Conservation (phyloP, 371 early-diverging fungal genomes). For the Circinella minor region DNA sequence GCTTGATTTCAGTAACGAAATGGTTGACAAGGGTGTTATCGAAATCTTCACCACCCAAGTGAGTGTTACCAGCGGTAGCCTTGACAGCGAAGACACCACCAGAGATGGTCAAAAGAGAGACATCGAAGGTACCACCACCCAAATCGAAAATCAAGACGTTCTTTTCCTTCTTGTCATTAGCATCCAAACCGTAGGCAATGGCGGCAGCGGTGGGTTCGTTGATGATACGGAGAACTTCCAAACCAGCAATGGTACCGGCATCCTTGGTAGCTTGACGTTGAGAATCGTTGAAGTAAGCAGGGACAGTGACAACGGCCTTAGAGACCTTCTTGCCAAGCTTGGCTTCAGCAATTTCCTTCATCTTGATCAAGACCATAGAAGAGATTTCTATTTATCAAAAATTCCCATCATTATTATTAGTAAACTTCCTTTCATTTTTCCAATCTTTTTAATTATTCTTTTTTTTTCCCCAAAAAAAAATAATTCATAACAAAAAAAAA, state of each 20-base stretch:
- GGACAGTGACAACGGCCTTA: conserved; percentile 84
- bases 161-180: conserved; percentile 78
- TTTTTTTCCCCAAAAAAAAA: neutral
- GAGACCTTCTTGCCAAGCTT: conserved; percentile 81
- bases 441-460: neutral
- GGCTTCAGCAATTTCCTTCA: conserved; percentile 93
- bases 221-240: conserved; percentile 97
- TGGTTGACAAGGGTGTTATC: conserved; percentile 86
- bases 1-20: conserved; percentile 86
- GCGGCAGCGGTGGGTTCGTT: conserved; percentile 99
- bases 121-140: conserved; percentile 99
- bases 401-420: neutral
- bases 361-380: conserved; percentile 90
- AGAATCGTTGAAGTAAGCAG: conserved; percentile 78
- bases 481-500: conserved; percentile 5
- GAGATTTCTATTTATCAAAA: conserved; percentile 71
- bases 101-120: conserved; percentile 94
- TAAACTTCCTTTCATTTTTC: too few relatives aligned
- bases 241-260: conserved; percentile 94
- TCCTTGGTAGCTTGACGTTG: conserved; percentile 99
- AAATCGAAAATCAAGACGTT: conserved; percentile 96
- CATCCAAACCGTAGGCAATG: conserved; percentile 91
- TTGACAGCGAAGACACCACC: conserved; percentile 94
- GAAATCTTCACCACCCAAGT: conserved; percentile 99
- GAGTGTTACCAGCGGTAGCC: conserved; percentile 97